Conservation (phyloP, 805 yeast genomes). For the Torulaspora microellipsoides region DNA sequence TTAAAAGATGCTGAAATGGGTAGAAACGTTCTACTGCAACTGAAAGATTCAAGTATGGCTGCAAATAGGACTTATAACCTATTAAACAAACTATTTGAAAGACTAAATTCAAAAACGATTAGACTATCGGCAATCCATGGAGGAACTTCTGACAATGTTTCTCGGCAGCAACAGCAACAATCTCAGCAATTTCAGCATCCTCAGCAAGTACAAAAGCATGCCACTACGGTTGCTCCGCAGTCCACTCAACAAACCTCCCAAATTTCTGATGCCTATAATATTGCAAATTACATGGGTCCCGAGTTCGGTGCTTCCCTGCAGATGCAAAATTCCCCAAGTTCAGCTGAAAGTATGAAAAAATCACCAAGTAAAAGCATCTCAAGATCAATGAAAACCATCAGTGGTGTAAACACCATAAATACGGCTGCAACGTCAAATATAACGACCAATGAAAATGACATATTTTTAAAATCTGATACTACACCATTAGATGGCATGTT, state of each 20-base stretch:
- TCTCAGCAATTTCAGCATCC: constrained; percentile 14
- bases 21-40: constrained; percentile 59
- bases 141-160: constrained; percentile 13
- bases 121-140: constrained; percentile 32
- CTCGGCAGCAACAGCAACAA: constrained; percentile 10
- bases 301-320: constrained; percentile 18
- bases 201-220: constrained; percentile 11
- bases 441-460: constrained; percentile 6
- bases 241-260: background rate
- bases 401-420: constrained; percentile 20
- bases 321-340: constrained; percentile 1
- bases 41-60: constrained; percentile 72
- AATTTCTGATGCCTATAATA: constrained; percentile 1
- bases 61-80: constrained; percentile 77
- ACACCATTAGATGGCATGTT: constrained; percentile 8
- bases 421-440: constrained; percentile 19
- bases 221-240: constrained; percentile 7
- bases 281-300: constrained; percentile 26
- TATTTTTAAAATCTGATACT: constrained; percentile 5
- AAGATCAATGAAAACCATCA: constrained; percentile 13
- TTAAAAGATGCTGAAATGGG: constrained; percentile 79
- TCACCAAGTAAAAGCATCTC: constrained; percentile 3
- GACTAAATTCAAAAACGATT: constrained; percentile 68
- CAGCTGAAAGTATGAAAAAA: background rate
- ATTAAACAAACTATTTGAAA: constrained; percentile 74